phyloP scores from a whole-genome alignment of 495 filamentous ascomycete genomes.

The Daldinia decipiens region DNA sequence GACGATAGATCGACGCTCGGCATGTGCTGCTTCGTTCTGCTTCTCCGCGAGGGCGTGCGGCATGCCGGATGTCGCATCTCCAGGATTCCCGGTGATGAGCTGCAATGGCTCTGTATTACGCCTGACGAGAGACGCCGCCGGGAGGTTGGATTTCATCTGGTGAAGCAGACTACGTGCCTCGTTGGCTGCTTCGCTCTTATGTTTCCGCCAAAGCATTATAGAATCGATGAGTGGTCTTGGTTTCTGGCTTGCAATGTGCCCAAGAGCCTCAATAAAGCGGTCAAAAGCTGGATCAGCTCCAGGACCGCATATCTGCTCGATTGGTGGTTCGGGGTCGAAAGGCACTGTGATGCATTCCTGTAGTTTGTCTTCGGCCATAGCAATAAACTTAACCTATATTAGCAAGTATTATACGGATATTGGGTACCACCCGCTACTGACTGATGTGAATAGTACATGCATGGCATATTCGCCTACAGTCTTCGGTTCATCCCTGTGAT shows the following conservation, averaged over 20 bases:
- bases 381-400: constrained; percentile 65
- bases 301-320: constrained; percentile 89
- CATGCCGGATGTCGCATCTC: constrained; percentile 18
- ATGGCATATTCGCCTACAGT: constrained; percentile 96
- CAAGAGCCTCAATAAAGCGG: constrained; percentile 90
- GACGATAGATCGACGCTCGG: constrained; percentile 87
- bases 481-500: constrained; percentile 77
- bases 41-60: constrained; percentile 60
- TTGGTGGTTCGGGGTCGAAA: constrained; percentile 77
- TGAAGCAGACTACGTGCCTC: constrained; percentile 68
- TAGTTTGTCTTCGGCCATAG: constrained; percentile 92
- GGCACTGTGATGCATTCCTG: constrained; percentile 80
- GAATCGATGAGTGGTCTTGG: constrained; percentile 96
- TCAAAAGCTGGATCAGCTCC: constrained; percentile 92
- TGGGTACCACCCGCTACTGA: constrained; percentile 52
- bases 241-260: constrained; percentile 91
- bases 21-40: constrained; percentile 75
- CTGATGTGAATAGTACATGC: constrained; percentile 94
- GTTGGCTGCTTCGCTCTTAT: constrained; percentile 86
- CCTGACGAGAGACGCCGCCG: constrained; percentile 51
- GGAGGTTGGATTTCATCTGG: constrained; percentile 60
- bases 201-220: constrained; percentile 96
- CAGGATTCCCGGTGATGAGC: constrained; percentile 39
- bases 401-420: constrained; percentile 33
- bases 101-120: constrained; percentile 63